These are phyloP conservation scores for Coccinonectria pachysandricola DNA, from an alignment of 2,329 filamentous ascomycete genomes.

Conservation along the genomic window DNA sequence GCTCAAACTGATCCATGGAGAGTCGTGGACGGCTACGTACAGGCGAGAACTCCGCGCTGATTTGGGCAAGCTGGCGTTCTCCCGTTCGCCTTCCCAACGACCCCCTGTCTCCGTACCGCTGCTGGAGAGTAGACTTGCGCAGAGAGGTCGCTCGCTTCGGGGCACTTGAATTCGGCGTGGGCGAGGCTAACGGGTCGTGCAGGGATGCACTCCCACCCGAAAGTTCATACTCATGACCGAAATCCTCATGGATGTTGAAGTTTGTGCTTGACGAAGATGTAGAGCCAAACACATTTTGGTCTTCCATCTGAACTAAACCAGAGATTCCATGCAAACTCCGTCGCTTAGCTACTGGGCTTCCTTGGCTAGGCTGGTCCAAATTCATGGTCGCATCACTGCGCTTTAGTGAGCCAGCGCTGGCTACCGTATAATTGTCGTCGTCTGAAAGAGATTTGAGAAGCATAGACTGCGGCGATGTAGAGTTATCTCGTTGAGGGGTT, in stretches of 20 bases:
- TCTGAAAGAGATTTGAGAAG: constrained; percentile 39
- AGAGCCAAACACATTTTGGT: constrained; percentile 70
- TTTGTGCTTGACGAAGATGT: constrained; percentile 29
- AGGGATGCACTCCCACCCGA: constrained; percentile 23
- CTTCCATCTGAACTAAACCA: constrained; percentile 43
- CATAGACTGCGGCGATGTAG: constrained; percentile 40
- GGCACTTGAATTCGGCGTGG: constrained; percentile 41
- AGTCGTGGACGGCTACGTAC: constrained; percentile 57
- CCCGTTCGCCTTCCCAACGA: constrained; percentile 52
- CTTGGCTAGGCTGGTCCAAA: constrained; percentile 64
- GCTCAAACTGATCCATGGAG: constrained; percentile 69
- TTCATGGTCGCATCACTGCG: constrained; percentile 86
- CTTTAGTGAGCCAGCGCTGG: constrained; percentile 70
- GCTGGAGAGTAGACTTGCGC: constrained; percentile 78
- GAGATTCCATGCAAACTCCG: constrained; percentile 73
- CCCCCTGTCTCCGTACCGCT: constrained; percentile 61
- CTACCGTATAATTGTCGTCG: constrained; percentile 21
- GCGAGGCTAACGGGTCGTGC: constrained; percentile 33
- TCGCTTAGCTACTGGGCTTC: constrained; percentile 83
- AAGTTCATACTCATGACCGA: constrained; percentile 42
- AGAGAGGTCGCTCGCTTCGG: constrained; percentile 66
- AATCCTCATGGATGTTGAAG: constrained; percentile 44
- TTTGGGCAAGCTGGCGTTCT: constrained; percentile 42
- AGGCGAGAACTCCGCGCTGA: constrained; percentile 45
- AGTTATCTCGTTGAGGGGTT: constrained; percentile 47